Evolutionary conservation across 2,329 filamentous ascomycete genomes (phyloP).

Genomic region (Epichloe baconii): DNA sequence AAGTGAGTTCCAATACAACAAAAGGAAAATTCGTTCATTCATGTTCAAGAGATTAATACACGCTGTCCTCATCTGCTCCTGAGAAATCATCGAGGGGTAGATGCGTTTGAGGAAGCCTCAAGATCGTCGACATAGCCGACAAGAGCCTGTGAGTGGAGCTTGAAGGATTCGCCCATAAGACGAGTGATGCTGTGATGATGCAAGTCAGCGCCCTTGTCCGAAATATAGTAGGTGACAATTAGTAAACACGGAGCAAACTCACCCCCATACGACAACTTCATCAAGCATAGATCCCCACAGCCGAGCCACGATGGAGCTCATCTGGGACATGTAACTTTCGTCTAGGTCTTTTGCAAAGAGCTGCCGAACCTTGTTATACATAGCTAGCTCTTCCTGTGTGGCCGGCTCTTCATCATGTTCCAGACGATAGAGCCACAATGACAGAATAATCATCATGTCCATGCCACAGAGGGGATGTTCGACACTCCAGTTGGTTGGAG

Average conservation of each 20-base stretch:
- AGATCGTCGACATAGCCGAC: constrained; percentile 85
- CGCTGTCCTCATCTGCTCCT: constrained; percentile 60
- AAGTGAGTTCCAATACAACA: background rate
- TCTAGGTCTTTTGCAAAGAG: constrained; percentile 86
- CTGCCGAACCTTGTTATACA: constrained; percentile 86
- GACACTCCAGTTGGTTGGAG: constrained; percentile 96
- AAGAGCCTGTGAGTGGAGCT: constrained; percentile 87
- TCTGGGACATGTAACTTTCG: constrained; percentile 64
- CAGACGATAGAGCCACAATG: constrained; percentile 95
- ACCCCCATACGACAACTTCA: constrained; percentile 99
- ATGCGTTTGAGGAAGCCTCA: constrained; percentile 55
- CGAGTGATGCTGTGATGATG: constrained; percentile 58
- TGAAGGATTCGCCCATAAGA: constrained; percentile 96
- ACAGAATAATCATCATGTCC: constrained; percentile 95
- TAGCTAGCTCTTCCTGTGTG: constrained; percentile 67
- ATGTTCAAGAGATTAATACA: constrained; percentile 45
- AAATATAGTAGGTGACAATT: background rate
- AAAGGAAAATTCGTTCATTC: constrained; percentile 31
- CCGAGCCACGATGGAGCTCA: constrained; percentile 89
- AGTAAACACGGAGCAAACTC: constrained; percentile 32
- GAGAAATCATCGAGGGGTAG: constrained; percentile 59
- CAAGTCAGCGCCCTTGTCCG: constrained; percentile 9
- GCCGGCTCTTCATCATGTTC: constrained; percentile 96
- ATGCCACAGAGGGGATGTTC: constrained; percentile 94
- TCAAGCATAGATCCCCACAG: constrained; percentile 98